A percentile compares a stretch with the other conserved stretches of the same genome.
Conservation (phyloP, 495 filamentous ascomycete species). For the Xylaria grammica region DNA sequence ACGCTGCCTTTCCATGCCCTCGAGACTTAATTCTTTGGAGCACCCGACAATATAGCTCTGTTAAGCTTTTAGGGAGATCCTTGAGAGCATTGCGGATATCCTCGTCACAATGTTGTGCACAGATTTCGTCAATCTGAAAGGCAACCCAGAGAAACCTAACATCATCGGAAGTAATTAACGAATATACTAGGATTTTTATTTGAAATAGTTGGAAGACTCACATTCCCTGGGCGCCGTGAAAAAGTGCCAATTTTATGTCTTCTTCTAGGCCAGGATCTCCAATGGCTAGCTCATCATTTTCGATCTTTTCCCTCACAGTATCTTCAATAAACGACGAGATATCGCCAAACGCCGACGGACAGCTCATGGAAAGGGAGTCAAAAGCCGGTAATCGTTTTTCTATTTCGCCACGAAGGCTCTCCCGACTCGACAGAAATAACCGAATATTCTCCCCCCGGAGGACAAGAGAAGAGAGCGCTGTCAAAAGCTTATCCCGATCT, state of each 20-base stretch:
- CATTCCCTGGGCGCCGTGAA: background rate
- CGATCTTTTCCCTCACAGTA: background rate
- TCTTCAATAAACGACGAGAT: background rate
- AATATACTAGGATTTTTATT: background rate
- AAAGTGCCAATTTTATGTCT: background rate
- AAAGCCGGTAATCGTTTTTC: background rate
- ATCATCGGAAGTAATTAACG: background rate
- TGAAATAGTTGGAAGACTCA: background rate
- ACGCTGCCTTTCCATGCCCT: conserved; percentile 16
- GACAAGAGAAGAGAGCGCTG: background rate
- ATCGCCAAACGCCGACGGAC: background rate
- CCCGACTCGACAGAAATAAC: background rate
- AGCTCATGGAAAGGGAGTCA: background rate
- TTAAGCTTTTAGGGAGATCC: conserved; percentile 38
- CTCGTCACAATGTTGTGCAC: conserved; percentile 39
- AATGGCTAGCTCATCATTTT: background rate
- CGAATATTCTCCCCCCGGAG: background rate
- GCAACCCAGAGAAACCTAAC: conserved; percentile 45
- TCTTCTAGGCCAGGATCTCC: background rate
- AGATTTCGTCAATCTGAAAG: conserved; percentile 43
- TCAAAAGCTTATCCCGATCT: background rate
- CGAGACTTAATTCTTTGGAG: conserved; percentile 25
- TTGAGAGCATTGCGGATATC: conserved; percentile 40
- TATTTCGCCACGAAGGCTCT: background rate
- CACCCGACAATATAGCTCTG: conserved; percentile 38